A percentile compares a stretch with the other conserved stretches of the same genome.
phyloP scores from a whole-genome alignment of 495 filamentous ascomycete species.

The Rhypophila decipiens region DNA sequence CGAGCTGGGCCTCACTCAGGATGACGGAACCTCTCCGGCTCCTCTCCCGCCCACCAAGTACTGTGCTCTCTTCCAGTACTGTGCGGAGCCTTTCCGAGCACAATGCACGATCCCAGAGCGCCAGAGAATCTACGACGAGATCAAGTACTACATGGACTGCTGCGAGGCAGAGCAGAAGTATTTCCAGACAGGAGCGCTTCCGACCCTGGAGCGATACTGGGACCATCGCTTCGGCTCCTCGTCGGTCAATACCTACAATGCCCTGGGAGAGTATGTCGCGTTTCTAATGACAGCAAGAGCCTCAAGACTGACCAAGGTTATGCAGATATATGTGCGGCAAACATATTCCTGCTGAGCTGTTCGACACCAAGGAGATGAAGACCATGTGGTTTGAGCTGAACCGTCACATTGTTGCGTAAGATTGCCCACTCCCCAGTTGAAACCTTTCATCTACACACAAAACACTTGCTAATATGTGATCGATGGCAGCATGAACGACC shows the following conservation, averaged over 20 bases:
- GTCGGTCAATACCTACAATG: constrained; percentile 19
- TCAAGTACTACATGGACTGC: constrained; percentile 24
- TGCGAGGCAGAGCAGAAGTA: constrained; percentile 22
- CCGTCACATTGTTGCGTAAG: constrained; percentile 11
- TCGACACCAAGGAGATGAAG: constrained; percentile 15
- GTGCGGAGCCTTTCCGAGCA: background rate
- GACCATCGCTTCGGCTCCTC: constrained; percentile 23
- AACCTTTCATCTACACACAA: background rate
- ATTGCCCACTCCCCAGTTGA: too few relatives aligned
- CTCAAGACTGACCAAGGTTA: background rate
- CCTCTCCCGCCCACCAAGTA: constrained; percentile 11
- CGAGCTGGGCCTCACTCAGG: constrained; percentile 6
- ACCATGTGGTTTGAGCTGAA: constrained; percentile 23
- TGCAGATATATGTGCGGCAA: constrained; percentile 12
- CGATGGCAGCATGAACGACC: constrained; percentile 21
- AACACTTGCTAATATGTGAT: constrained; percentile 1
- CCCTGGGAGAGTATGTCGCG: constrained; percentile 21
- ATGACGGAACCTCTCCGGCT: background rate
- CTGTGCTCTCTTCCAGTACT: constrained; percentile 12
- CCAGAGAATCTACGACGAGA: constrained; percentile 18
- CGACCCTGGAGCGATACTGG: constrained; percentile 22
- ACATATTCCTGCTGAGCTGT: constrained; percentile 10
- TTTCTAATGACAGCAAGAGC: background rate
- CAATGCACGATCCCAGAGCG: constrained; percentile 10
- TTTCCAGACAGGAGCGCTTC: constrained; percentile 14